A percentile compares a stretch with the other conserved stretches of the same genome.
Evolutionary conservation across 2,329 filamentous ascomycete genomes (phyloP).

Genomic region (Colletotrichum shisoi): DNA sequence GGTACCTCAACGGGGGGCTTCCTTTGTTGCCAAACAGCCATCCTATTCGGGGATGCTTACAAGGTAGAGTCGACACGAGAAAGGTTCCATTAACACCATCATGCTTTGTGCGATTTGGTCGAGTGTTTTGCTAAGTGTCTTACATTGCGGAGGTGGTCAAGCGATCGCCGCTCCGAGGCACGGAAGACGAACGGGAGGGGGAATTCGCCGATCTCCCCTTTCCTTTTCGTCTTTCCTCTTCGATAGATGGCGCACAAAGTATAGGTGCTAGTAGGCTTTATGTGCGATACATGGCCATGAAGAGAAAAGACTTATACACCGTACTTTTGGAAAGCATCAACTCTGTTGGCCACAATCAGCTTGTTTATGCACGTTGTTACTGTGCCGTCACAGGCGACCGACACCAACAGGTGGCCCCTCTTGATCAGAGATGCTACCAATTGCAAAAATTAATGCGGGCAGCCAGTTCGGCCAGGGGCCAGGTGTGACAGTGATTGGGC

Average conservation of each 20-base stretch:
- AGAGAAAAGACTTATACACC: too few species aligned
- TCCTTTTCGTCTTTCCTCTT: conserved; percentile 15
- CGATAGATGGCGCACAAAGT: conserved; percentile 4
- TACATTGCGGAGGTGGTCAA: neutral
- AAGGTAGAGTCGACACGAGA: neutral
- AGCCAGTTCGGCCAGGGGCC: conserved; percentile 12
- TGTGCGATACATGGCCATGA: neutral
- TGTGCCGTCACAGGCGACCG: neutral
- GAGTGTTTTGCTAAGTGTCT: neutral
- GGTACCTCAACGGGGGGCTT: neutral
- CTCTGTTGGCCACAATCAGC: neutral
- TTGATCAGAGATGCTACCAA: conserved; percentile 19
- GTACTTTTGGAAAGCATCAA: neutral
- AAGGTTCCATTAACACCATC: neutral
- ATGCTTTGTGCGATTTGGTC: neutral
- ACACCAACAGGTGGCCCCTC: neutral
- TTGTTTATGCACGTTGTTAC: neutral
- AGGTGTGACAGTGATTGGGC: conserved; percentile 18
- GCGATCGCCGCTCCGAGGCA: neutral
- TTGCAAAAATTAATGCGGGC: conserved; percentile 17
- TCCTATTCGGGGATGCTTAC: neutral
- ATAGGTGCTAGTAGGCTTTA: conserved; percentile 12
- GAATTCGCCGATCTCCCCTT: conserved; percentile 2
- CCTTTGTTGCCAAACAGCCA: neutral
- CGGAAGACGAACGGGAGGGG: conserved; percentile 15